Base-by-base conservation (phyloP, 2,329 filamentous ascomycete species). In the Fusarium phyllophilum region DNA sequence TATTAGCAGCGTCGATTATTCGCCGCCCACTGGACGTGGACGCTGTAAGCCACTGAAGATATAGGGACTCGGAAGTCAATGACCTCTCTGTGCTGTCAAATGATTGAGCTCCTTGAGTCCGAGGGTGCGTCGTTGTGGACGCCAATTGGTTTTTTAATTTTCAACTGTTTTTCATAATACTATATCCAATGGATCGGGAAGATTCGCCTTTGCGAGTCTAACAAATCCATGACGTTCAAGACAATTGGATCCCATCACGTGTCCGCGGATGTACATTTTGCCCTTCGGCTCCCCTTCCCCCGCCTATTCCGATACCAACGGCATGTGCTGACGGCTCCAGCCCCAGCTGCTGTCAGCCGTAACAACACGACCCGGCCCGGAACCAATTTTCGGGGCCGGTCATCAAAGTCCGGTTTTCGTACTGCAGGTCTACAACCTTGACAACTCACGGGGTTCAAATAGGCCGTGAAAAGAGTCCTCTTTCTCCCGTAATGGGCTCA, bases 1-100 rank as follows among this genome's bases (percentile, higher is more conserved):
- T 78, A 78, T 78, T 77, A 78, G 75, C 67, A 78, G 75, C 66
- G 48, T 68, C 63, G 65, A 68, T 56, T 62, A 62, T 70, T 69
- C 63, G 46, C 46, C 67, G 46, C 44, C 54, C 61, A 54, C 70
- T 57, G 49, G 60, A 49, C 26, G 42, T 39, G 57, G 48, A 41
- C 69, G 56, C 69, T 73, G 59, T 68, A 62, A 57, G 41, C 67
- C 75, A 68, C 71, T 72, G 61, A 46, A 71, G 45, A 66, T 73
- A 67, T 34, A 73, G 70, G 33, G 58, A 62, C 31, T 56, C 65
- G 66, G 66, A 69, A 63, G 38, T 68, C 57, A 33, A 73, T 63
- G 59, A 52, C 70, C 66, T 48, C 5, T 4, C n/a, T 45, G 45
- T 39, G 18, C 57, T 54, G 39, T 44, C 29, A 45, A 44, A 41